Percentiles rank a stretch among this genome's conserved stretches.
These are phyloP conservation scores for Silene noctiflora DNA, from an alignment of 179 eudicot genomes.

Conservation along the genomic window DNA sequence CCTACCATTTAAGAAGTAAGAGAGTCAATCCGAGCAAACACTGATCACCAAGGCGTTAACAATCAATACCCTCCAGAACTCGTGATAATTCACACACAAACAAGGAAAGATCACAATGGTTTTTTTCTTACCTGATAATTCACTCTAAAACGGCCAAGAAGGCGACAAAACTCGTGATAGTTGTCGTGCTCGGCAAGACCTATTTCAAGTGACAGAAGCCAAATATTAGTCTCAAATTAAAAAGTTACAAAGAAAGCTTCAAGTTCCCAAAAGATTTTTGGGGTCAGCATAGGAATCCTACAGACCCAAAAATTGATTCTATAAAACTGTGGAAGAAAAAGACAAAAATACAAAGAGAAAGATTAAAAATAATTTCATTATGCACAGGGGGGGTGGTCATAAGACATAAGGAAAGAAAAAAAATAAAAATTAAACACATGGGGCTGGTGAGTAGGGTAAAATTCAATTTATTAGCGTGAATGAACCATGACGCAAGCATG, in stretches of 20 bases:
- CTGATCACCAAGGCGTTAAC: background rate
- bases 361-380: background rate
- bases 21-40: background rate
- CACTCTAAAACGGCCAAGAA: conserved; percentile 90
- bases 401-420: no score
- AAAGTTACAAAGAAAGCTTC: background rate
- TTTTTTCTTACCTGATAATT: conserved; percentile 68
- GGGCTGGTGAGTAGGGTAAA: no score
- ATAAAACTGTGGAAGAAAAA: background rate
- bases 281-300: background rate
- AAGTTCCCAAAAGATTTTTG: conserved; percentile 2
- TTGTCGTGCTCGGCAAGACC: conserved; percentile 98
- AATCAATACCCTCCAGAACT: background rate
- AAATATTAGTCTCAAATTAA: background rate
- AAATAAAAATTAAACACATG: no score
- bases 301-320: background rate
- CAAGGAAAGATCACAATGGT: conserved; percentile 7
- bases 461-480: background rate
- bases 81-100: conserved; percentile 1
- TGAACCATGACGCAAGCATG: background rate
- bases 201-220: conserved; percentile 28
- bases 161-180: conserved; percentile 97
- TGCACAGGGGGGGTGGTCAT: background rate
- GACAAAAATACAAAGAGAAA: background rate
- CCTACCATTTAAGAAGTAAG: background rate